Evolutionary conservation across 2,329 filamentous ascomycete species (phyloP).

Genomic region (Hypoxylon sp.): DNA sequence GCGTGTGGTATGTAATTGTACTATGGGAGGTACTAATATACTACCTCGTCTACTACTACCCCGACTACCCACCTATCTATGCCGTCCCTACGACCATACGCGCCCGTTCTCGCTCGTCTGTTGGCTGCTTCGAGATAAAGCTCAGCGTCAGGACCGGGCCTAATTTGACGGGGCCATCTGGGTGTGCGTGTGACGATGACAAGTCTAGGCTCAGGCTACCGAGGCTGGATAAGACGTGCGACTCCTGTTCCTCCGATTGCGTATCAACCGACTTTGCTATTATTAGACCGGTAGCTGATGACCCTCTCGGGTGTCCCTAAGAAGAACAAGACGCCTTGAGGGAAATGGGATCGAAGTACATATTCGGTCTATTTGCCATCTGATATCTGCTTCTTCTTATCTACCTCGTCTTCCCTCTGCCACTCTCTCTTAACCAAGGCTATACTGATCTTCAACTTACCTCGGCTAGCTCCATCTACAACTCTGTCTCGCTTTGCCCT

Average conservation of each 20-base stretch:
- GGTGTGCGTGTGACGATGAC: conserved; percentile 31
- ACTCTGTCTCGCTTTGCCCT: conserved; percentile 26
- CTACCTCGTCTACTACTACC: neutral
- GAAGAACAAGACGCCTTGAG: neutral
- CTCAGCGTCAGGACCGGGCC: conserved; percentile 6
- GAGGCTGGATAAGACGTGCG: neutral
- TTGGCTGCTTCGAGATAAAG: conserved; percentile 18
- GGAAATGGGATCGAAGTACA: conserved; percentile 13
- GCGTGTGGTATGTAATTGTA: conserved; percentile 26
- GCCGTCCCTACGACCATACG: conserved; percentile 6
- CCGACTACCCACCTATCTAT: conserved; percentile 15
- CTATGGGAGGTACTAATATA: too few species aligned
- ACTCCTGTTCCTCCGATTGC: conserved; percentile 25
- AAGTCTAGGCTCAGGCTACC: conserved; percentile 6
- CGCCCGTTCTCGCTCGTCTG: conserved; percentile 11
- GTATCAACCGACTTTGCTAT: conserved; percentile 26
- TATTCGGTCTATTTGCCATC: neutral
- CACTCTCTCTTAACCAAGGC: neutral
- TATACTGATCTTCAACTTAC: neutral
- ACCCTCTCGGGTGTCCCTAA: conserved; percentile 5
- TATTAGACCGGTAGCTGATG: conserved; percentile 24
- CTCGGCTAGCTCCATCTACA: neutral
- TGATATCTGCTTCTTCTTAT: neutral
- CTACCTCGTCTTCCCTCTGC: neutral
- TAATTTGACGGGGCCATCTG: conserved; percentile 14